Percentiles rank a stretch among this genome's conserved stretches.
Evolutionary conservation across 345 rosid species (phyloP).

Genomic region (Bruguiera sexangula): DNA sequence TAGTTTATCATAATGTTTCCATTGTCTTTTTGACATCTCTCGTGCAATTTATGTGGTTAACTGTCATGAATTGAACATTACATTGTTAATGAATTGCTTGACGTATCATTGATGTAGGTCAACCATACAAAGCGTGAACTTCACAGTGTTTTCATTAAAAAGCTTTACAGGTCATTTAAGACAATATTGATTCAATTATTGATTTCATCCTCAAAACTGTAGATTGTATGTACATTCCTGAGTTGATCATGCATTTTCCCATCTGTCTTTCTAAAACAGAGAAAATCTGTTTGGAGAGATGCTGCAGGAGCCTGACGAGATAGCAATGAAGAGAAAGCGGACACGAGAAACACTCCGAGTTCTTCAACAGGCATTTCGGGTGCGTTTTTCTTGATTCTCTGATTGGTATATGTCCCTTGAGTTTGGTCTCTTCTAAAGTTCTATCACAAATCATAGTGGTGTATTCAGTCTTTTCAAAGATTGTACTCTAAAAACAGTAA

Average conservation of each 20-base stretch:
- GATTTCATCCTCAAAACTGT: background rate
- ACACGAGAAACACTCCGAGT: slow-evolving; percentile 78
- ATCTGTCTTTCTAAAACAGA: slow-evolving; percentile 40
- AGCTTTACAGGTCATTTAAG: slow-evolving; percentile 81
- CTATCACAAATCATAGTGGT: background rate
- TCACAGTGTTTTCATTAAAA: slow-evolving; percentile 89
- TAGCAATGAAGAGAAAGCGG: slow-evolving; percentile 77
- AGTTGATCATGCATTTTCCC: slow-evolving; percentile 5
- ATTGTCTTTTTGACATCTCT: background rate
- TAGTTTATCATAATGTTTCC: background rate
- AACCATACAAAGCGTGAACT: slow-evolving; percentile 93
- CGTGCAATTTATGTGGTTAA: background rate
- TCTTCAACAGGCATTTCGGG: slow-evolving; percentile 94
- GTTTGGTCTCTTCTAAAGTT: background rate
- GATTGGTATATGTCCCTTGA: background rate
- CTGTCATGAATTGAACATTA: background rate
- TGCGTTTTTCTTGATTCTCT: slow-evolving; percentile 32
- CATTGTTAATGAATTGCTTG: background rate
- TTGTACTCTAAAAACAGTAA: background rate
- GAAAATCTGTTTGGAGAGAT: slow-evolving; percentile 97
- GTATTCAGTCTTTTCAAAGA: background rate
- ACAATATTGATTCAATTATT: background rate
- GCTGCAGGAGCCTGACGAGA: slow-evolving; percentile 95
- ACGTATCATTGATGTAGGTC: slow-evolving; percentile 44
- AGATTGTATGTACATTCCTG: background rate